phyloP scores from a whole-genome alignment of 1,139 yeast species.

The Entelexis paramagnoliae region DNA sequence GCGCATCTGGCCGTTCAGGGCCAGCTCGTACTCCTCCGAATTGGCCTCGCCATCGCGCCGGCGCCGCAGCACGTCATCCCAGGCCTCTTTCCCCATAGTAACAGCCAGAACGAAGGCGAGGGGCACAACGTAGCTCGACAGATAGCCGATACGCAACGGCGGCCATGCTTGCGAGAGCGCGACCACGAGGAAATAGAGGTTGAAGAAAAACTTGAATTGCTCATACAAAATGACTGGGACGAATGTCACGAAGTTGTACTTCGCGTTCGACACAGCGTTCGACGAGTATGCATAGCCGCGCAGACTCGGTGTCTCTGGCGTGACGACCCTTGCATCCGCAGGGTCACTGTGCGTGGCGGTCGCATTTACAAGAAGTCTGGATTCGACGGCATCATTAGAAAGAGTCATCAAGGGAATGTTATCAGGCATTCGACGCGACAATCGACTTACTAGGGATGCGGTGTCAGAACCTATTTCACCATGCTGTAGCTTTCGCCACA shows the following conservation, averaged over 20 bases:
- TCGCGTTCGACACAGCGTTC: slow-evolving; percentile 87
- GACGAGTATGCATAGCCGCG: slow-evolving; percentile 42
- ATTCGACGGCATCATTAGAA: slow-evolving; percentile 5
- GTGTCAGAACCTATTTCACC: slow-evolving; percentile 12
- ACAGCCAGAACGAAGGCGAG: slow-evolving; percentile 83
- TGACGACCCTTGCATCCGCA: slow-evolving; percentile 1
- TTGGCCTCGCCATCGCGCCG: slow-evolving; percentile 86
- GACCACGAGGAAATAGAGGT: slow-evolving; percentile 79
- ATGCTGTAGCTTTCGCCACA: slow-evolving; percentile 21
- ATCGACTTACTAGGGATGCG: neutral
- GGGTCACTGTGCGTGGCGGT: neutral
- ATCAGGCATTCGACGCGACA: slow-evolving; percentile 17
- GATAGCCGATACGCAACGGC: slow-evolving; percentile 79
- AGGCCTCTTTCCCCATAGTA: slow-evolving; percentile 91
- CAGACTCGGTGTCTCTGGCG: slow-evolving; percentile 3
- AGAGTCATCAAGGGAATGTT: slow-evolving; percentile 19
- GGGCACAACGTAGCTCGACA: slow-evolving; percentile 88
- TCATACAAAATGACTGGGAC: slow-evolving; percentile 83
- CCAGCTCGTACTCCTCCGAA: slow-evolving; percentile 56
- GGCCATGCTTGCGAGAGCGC: slow-evolving; percentile 94
- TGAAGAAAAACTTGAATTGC: slow-evolving; percentile 94
- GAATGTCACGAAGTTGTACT: slow-evolving; percentile 80
- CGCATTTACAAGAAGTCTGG: slow-evolving; percentile 1
- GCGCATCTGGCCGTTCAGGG: slow-evolving; percentile 22
- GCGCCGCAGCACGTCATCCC: slow-evolving; percentile 85